Percentiles rank a stretch among this genome's conserved stretches.
Conservation (phyloP, 805 yeast genomes). For the Ogataea pignaliae region DNA sequence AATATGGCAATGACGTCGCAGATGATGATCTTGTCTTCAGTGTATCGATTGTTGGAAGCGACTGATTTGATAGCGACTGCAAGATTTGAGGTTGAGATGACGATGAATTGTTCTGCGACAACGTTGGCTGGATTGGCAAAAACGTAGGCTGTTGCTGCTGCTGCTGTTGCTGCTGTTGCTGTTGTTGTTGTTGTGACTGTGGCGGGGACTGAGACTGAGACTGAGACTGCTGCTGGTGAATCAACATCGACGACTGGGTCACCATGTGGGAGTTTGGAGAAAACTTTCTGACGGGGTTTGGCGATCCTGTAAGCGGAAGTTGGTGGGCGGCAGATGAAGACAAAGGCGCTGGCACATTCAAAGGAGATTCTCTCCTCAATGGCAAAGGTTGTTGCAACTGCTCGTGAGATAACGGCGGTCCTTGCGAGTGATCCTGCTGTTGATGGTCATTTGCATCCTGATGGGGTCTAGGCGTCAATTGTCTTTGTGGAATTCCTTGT, state of each 20-base stretch:
- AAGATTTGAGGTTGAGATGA: conserved; percentile 7
- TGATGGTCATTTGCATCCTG: neutral
- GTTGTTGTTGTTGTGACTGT: neutral
- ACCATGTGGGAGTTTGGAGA: conserved; percentile 7
- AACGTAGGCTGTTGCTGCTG: neutral
- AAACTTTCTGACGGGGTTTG: conserved; percentile 8
- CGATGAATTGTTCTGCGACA: conserved; percentile 3
- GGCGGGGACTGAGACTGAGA: too few relatives aligned
- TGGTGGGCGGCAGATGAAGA: conserved; percentile 8
- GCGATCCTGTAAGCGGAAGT: conserved; percentile 11
- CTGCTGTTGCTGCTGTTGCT: neutral
- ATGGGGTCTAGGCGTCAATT: neutral
- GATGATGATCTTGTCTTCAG: conserved; percentile 18
- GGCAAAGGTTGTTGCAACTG: conserved; percentile 7
- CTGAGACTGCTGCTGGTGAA: neutral
- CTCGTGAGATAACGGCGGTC: neutral
- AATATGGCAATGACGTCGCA: conserved; percentile 8
- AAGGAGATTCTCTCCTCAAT: conserved; percentile 9
- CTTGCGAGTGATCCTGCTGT: neutral
- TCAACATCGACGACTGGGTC: neutral
- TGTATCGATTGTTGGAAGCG: conserved; percentile 15
- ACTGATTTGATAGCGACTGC: conserved; percentile 7
- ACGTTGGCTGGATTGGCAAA: conserved; percentile 1
- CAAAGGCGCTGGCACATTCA: conserved; percentile 9
- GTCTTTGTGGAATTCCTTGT: neutral